A percentile compares a stretch with the other conserved stretches of the same genome.
Evolutionary conservation across 2,329 filamentous ascomycete genomes (phyloP).

Genomic region (Raffaelea ambrosiae): DNA sequence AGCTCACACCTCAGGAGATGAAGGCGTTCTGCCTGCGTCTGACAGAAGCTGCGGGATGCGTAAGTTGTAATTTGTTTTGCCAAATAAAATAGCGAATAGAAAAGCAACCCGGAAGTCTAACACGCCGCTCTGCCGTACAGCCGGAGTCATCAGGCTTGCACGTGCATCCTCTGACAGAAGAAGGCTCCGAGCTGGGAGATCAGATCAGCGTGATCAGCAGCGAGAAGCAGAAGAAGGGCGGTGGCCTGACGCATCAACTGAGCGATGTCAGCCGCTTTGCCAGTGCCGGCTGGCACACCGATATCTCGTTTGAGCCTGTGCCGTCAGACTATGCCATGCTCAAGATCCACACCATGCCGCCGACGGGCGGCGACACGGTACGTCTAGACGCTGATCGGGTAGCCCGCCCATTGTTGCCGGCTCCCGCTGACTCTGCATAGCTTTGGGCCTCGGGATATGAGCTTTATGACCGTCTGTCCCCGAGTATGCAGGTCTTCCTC

Average conservation of each 20-base stretch:
- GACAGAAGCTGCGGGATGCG: constrained; percentile 29
- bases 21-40: constrained; percentile 51
- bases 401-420: no score
- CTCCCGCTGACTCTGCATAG: no score
- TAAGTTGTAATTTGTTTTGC: neutral
- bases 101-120: no score
- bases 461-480: constrained; percentile 39
- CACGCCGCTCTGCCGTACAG: constrained; percentile 29
- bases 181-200: constrained; percentile 39
- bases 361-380: constrained; percentile 19
- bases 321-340: constrained; percentile 46
- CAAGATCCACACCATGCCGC: constrained; percentile 37
- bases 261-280: constrained; percentile 34
- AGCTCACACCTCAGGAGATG: constrained; percentile 47
- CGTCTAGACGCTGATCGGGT: no score
- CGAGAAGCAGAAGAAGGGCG: constrained; percentile 36
- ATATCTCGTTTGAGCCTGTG: constrained; percentile 37
- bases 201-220: constrained; percentile 54
- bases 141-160: constrained; percentile 49
- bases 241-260: constrained; percentile 40
- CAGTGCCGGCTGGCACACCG: constrained; percentile 39
- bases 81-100: no score
- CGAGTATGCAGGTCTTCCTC: constrained; percentile 37
- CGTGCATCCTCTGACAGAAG: constrained; percentile 50
- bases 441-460: constrained; percentile 35